Evolutionary conservation across 148 eudicot species (phyloP).

Genomic region (Persicaria maculosa): DNA sequence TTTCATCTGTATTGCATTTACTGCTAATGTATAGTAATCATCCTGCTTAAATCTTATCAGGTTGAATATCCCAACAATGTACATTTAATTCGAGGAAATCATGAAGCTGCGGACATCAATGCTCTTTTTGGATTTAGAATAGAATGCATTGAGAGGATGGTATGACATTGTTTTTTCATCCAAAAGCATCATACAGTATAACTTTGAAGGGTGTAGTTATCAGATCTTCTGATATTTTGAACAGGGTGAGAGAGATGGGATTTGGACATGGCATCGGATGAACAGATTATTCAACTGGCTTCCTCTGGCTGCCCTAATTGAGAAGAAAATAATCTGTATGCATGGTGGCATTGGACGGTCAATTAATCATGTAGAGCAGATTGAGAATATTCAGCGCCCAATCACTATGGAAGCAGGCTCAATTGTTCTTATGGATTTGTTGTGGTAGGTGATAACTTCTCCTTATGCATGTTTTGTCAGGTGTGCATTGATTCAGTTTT

Average conservation of each 20-base stretch:
- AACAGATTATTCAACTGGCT: conserved; percentile 98
- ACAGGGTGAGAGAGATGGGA: conserved; percentile 99
- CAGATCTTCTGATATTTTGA: conserved; percentile 10
- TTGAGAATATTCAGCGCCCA: conserved; percentile 91
- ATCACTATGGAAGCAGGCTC: conserved; percentile 99
- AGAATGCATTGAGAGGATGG: conserved; percentile 99
- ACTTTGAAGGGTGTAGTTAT: not conserved
- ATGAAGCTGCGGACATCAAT: conserved; percentile 99
- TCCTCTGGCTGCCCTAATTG: conserved; percentile 96
- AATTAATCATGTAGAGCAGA: conserved; percentile 89
- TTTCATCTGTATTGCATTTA: not conserved
- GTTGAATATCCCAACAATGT: conserved; percentile 77
- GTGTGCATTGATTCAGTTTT: not conserved
- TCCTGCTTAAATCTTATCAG: conserved; percentile 23
- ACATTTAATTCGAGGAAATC: conserved; percentile 98
- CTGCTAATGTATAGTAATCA: conserved; percentile 23
- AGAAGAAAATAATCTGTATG: conserved; percentile 98
- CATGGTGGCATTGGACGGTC: conserved; percentile 99
- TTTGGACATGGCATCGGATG: conserved; percentile 98
- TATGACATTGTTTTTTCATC: conserved; percentile 19
- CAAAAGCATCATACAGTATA: not conserved
- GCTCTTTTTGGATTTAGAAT: conserved; percentile 99
- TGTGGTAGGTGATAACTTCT: conserved; percentile 51
- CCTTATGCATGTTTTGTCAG: not conserved
- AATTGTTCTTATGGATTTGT: conserved; percentile 91